Percentiles rank a stretch among this genome's conserved stretches.
Conservation (phyloP, 2,329 filamentous ascomycete species). For the Aspergillus spinulosporus region DNA sequence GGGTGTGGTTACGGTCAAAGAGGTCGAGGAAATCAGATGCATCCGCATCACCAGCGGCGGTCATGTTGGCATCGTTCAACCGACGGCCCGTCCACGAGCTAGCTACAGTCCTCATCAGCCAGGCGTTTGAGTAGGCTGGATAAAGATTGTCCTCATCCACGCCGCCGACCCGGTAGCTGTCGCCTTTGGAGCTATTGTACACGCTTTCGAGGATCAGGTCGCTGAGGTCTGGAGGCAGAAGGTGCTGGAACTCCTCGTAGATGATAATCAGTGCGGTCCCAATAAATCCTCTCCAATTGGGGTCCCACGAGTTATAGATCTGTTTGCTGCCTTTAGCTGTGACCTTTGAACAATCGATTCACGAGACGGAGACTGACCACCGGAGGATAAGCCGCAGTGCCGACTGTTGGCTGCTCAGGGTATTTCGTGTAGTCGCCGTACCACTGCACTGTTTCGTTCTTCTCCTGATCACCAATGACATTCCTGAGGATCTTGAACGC, state of each 20-base stretch:
- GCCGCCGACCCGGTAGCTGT: constrained; percentile 62
- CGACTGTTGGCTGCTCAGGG: constrained; percentile 56
- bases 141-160: constrained; percentile 63
- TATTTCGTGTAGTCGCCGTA: constrained; percentile 42
- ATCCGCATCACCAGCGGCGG: constrained; percentile 56
- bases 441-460: constrained; percentile 56
- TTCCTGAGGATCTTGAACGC: constrained; percentile 57
- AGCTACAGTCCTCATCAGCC: constrained; percentile 64
- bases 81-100: constrained; percentile 60
- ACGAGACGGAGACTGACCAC: constrained; percentile 13
- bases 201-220: constrained; percentile 55
- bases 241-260: constrained; percentile 57
- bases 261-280: constrained; percentile 60
- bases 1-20: constrained; percentile 56
- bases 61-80: constrained; percentile 60
- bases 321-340: constrained; percentile 8
- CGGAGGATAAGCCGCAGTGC: constrained; percentile 51
- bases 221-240: constrained; percentile 45
- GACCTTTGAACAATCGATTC: background rate
- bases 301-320: constrained; percentile 62
- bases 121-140: constrained; percentile 62
- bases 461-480: constrained; percentile 41
- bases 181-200: constrained; percentile 57
- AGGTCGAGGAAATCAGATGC: constrained; percentile 58
- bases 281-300: constrained; percentile 65